Evolutionary conservation across 495 filamentous ascomycete species (phyloP), one percentile per base, ranked within the genome.

Genomic region (Astrothelium subdiscretum): DNA sequence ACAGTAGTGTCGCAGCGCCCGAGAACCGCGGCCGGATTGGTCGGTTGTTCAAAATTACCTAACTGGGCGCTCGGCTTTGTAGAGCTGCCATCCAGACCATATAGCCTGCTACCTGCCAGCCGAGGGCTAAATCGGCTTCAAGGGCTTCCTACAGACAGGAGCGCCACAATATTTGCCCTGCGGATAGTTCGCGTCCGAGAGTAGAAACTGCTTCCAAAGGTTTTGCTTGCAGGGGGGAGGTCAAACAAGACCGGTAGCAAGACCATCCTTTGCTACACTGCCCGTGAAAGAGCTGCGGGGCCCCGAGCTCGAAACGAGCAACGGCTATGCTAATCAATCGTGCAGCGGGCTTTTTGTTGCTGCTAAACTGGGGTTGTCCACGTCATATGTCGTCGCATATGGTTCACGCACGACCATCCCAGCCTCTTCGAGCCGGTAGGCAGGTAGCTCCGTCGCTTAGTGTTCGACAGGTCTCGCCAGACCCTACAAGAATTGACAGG

Each of bases 181-280:
- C 48, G 48, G 48, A 54, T 54, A 54, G 24, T 6, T 54, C 24
- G 20, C 29, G 48, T 20, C 48, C 48, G 48, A 54, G 20, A 24
- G 12, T 5, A 54, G 22, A 29, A 54, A 54, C 24, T 29, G 24
- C 20, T 29, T n/a, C 22, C 22, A 54, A 29, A 54, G 3, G 20
- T 54, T 29, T 29, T 54, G 48, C 10, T 54, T 5, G 48, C 48
- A 54, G 48, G 48, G 48, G 29, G 48, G 15, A 27, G 48, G 48
- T 54, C 48, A 54, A 54, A 54, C 48, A 24, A 54, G 48, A 54
- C 48, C 48, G 48, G 48, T 54, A 54, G 48, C 48, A 54, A 54
- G 48, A 54, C 48, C 48, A 24, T 20, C 15, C 20, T 54, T n/a
- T 54, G 48, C 48, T 54, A 54, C 48, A 54, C 12, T 29, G 48